These are phyloP conservation scores for Symmetrospora coprosmae DNA, from an alignment of 768 basidiomycete genomes.

Conservation along the genomic window DNA sequence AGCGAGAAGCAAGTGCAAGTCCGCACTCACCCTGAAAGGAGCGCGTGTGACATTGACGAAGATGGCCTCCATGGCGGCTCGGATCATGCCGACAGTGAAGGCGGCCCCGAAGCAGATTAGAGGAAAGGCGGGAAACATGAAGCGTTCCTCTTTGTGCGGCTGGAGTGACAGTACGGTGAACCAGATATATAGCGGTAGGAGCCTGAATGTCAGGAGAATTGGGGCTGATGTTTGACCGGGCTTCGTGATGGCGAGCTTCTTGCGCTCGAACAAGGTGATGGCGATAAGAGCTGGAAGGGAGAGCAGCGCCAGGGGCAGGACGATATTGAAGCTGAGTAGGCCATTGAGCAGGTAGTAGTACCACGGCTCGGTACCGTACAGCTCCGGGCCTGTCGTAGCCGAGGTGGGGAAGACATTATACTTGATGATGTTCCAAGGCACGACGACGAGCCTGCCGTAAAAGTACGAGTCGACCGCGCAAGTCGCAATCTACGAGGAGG, in stretches of 20 bases:
- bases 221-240: conserved; percentile 38
- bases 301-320: conserved; percentile 62
- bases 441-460: conserved; percentile 63
- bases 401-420: conserved; percentile 79
- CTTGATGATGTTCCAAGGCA: conserved; percentile 80
- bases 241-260: conserved; percentile 43
- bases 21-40: conserved; percentile 56
- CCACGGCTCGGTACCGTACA: conserved; percentile 84
- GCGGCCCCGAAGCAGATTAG: conserved; percentile 88
- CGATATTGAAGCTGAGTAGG: conserved; percentile 81
- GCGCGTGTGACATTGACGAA: conserved; percentile 67
- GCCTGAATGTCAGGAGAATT: conserved; percentile 54
- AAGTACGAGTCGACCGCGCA: conserved; percentile 64
- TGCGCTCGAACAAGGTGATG: conserved; percentile 60
- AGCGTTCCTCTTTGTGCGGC: conserved; percentile 95
- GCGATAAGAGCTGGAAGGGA: conserved; percentile 64
- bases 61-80: conserved; percentile 68
- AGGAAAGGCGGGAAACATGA: conserved; percentile 89
- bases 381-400: conserved; percentile 62
- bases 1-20: neutral
- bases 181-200: conserved; percentile 93
- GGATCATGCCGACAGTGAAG: conserved; percentile 64
- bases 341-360: conserved; percentile 77
- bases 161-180: conserved; percentile 60
- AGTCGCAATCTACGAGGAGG: conserved; percentile 30